Conservation (phyloP, 2,329 filamentous ascomycete genomes). For the Tolypocladium nubicola region DNA sequence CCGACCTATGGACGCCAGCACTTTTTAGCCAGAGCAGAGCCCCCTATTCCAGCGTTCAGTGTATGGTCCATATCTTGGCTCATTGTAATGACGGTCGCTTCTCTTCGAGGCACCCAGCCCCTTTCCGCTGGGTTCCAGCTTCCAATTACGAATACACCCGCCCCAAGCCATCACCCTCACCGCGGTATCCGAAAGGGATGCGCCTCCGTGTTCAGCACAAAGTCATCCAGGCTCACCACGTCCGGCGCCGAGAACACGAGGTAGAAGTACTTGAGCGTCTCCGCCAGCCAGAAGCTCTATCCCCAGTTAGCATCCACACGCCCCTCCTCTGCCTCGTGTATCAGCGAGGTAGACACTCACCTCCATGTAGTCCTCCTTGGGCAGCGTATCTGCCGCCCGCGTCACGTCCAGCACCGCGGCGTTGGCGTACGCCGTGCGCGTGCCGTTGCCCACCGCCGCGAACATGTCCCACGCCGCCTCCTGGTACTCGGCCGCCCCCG, state of each 20-base stretch:
- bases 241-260: conserved; percentile 51
- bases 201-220: conserved; percentile 23
- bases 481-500: conserved; percentile 52
- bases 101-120: no score
- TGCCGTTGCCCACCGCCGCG: conserved; percentile 45
- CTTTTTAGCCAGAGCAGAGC: no score
- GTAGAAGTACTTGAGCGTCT: conserved; percentile 73
- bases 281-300: conserved; percentile 77
- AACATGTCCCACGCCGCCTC: conserved; percentile 68
- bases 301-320: conserved; percentile 39
- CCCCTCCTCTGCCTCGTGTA: no score
- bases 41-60: no score
- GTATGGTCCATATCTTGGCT: no score
- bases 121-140: no score
- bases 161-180: no score
- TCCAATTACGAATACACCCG: no score
- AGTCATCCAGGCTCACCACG: conserved; percentile 33
- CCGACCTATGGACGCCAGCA: no score
- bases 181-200: conserved; percentile 51
- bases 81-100: no score
- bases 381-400: conserved; percentile 9
- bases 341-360: conserved; percentile 13
- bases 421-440: conserved; percentile 47
- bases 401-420: conserved; percentile 53
- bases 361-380: conserved; percentile 47